phyloP scores from a whole-genome alignment of 1,284 basidiomycete species.

The Leccinum pachyderme region DNA sequence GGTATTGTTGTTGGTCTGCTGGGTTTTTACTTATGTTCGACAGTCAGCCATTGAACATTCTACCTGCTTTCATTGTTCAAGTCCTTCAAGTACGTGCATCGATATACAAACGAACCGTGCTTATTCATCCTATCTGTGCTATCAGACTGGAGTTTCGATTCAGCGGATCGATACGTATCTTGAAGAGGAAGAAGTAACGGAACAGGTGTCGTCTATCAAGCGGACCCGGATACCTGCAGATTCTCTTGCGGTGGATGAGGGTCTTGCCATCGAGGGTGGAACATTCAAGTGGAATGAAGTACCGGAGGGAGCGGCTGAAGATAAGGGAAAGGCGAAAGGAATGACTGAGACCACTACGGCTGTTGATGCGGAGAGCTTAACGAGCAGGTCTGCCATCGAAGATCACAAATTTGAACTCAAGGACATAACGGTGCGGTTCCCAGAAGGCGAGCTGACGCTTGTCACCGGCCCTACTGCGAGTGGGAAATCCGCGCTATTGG shows the following conservation, averaged over 20 bases:
- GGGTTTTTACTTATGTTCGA: not conserved
- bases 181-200: conserved; percentile 77
- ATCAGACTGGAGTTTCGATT: conserved; percentile 69
- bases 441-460: conserved; percentile 53
- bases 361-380: conserved; percentile 17
- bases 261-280: conserved; percentile 55
- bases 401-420: conserved; percentile 54
- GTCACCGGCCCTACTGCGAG: conserved; percentile 64
- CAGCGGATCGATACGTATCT: conserved; percentile 82
- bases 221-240: conserved; percentile 22
- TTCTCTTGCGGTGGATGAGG: conserved; percentile 30
- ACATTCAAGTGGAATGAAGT: conserved; percentile 63
- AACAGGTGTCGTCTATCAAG: conserved; percentile 68
- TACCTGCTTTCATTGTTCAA: conserved; percentile 64
- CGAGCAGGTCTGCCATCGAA: conserved; percentile 12
- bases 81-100: conserved; percentile 24
- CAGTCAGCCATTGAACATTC: conserved; percentile 64
- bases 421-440: conserved; percentile 58
- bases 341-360: conserved; percentile 9
- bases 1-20: not conserved
- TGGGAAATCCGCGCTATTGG: conserved; percentile 55
- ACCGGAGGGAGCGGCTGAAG: conserved; percentile 14
- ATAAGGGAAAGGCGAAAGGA: conserved; percentile 12
- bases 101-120: not conserved
- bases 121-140: not conserved